Base-by-base conservation (phyloP, 345 rosid genomes). In the Pistacia integerrima region DNA sequence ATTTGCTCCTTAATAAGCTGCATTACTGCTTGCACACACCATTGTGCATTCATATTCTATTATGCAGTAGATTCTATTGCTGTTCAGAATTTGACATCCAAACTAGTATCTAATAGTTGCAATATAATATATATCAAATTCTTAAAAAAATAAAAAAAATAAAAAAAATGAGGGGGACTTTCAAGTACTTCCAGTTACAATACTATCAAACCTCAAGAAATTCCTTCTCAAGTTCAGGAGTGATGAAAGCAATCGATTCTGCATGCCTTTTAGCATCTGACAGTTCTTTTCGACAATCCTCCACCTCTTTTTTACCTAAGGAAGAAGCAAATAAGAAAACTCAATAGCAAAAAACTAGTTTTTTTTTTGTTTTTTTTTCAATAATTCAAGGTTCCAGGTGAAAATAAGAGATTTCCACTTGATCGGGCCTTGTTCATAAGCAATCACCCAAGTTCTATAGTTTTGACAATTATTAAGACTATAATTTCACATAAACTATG, bases 221-320 rank as follows among this genome's bases (percentile, higher is more conserved):
- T 61, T 85, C 90, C 84, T 83, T 87, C 77, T 80, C 88, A 77
- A 93, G 96, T 78, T 89, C 91, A 59, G 97, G 92, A 76, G 98
- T 95, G 70, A 95, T 88, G 67, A 70, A 33, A 20, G 96, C 88
- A 78, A 93, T 77, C 52, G 96, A 87, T 84, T 95, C 98, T 74
- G 99, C 98, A 70, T 83, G 76, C 77, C 81, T 86, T 88, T 95
- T 95, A 72, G 98, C 98, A 77, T 85, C 83, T 76, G 86, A 74
- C 51, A 95, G 91, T 76, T 73, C 84, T 70, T 67, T 70, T 76
- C 84, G 86, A 77, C 70, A 75, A 52, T 72, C 84, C 78, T 92
- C 92, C 73, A 86, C 87, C 74, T 87, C 92, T 77, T 90, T 82
- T 81, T 90, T 87, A 83, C 94, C 97, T 91, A 58, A 62, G 49